Evolutionary conservation across 2,329 filamentous ascomycete genomes (phyloP), one percentile per base, ranked within the genome.

Genomic region (Calonectria ilicicola): DNA sequence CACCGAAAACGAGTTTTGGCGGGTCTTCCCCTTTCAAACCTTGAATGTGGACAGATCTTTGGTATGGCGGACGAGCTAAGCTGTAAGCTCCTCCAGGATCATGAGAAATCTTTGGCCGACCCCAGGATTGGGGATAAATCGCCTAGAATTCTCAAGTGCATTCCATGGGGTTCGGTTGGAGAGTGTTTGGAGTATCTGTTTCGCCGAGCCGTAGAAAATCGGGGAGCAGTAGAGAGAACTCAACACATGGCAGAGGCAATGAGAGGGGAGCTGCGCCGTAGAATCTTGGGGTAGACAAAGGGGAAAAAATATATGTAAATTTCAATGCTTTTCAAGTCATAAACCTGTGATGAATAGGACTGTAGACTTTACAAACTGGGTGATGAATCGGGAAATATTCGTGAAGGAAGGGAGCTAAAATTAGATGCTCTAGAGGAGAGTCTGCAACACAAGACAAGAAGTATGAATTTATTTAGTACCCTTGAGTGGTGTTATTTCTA

Each of bases 1-100:
- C 86, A 88, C 66, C 76, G 83, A 56, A 17, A 82, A 0, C 84
- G 87, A 0, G 81, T 86, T 0, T 80, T 83, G 2, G 72, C 75
- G 10, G 78, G 78, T 1, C 72, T 82, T 5, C 80, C 81, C 0
- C 82, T 81, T 0, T 78, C 82, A 0, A 72, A 78, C 0, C 82
- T 90, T 4, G 83, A 80, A 5, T 91, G 88, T 74, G 89, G 87
- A 0, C 89, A 91, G 77, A 84, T 91, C 0, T 86, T 89, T 71
- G 89, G 89, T 5, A 91, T 91, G 89, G 88, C 89, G 0, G 89
- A 91, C 66, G 88, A 90, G 74, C 84, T 91, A 21, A 87, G 86
- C 46, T 88, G 87, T 75, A 83, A 84, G 14, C 81, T 91, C 0
- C 81, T 91, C 8, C 84, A 86, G 14, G 74, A 79, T 23, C 75